Conservation (phyloP, 2,329 filamentous ascomycete genomes). For the Calonectria ilicicola region DNA sequence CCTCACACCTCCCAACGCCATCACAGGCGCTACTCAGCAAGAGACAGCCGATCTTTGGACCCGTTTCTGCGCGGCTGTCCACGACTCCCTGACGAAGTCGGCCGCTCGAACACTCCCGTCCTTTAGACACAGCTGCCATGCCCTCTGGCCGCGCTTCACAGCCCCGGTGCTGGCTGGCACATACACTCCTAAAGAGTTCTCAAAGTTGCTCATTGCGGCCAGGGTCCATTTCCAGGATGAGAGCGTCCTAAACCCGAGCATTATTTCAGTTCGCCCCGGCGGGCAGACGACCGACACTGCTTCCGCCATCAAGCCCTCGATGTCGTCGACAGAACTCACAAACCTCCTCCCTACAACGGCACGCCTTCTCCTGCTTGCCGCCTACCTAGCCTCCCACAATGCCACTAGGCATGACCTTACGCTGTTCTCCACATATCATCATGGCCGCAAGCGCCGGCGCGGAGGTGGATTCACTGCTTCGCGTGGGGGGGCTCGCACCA, state of each 20-base stretch:
- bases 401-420: slow-evolving; percentile 77
- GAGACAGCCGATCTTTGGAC: slow-evolving; percentile 79
- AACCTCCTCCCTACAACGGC: slow-evolving; percentile 77
- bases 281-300: slow-evolving; percentile 11
- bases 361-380: slow-evolving; percentile 78
- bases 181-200: slow-evolving; percentile 83
- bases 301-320: slow-evolving; percentile 26
- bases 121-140: slow-evolving; percentile 76
- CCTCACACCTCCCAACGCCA: slow-evolving; percentile 57
- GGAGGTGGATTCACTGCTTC: slow-evolving; percentile 57
- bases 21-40: slow-evolving; percentile 62
- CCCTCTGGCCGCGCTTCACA: slow-evolving; percentile 88
- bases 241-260: slow-evolving; percentile 73
- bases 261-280: slow-evolving; percentile 55
- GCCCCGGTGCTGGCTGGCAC: slow-evolving; percentile 81
- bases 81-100: slow-evolving; percentile 86
- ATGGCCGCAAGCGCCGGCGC: slow-evolving; percentile 62
- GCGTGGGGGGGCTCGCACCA: slow-evolving; percentile 52
- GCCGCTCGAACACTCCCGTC: slow-evolving; percentile 83
- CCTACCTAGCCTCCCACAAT: slow-evolving; percentile 87
- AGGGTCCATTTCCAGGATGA: slow-evolving; percentile 80
- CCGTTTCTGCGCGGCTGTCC: slow-evolving; percentile 85
- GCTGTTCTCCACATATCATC: slow-evolving; percentile 80
- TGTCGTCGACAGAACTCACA: slow-evolving; percentile 58
- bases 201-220: slow-evolving; percentile 80